phyloP scores from a whole-genome alignment of 2,329 filamentous ascomycete genomes.

The Fusarium dimerum region DNA sequence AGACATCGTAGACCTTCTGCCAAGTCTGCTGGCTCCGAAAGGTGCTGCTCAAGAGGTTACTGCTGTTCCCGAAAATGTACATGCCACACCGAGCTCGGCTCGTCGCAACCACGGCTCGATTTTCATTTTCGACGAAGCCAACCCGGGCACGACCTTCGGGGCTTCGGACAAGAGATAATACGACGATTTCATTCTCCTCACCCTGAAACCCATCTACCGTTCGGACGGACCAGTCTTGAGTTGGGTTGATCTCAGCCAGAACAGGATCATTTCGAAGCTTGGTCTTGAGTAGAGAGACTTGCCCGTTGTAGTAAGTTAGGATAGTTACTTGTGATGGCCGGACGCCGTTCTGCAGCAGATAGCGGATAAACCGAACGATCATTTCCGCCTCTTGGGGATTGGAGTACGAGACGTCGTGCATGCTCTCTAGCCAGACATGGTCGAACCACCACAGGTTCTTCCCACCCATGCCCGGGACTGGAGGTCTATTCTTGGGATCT shows the following conservation, averaged over 20 bases:
- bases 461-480: slow-evolving; percentile 48
- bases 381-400: slow-evolving; percentile 76
- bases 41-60: slow-evolving; percentile 49
- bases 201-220: slow-evolving; percentile 92
- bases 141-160: slow-evolving; percentile 51
- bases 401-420: slow-evolving; percentile 61
- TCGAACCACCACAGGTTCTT: slow-evolving; percentile 45
- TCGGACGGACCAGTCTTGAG: slow-evolving; percentile 57
- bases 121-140: slow-evolving; percentile 71
- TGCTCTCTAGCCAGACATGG: slow-evolving; percentile 64
- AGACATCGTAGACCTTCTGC: slow-evolving; percentile 41
- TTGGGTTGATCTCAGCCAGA: slow-evolving; percentile 26
- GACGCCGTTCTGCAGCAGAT: slow-evolving; percentile 70
- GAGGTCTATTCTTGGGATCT: slow-evolving; percentile 34
- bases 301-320: slow-evolving; percentile 86
- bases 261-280: slow-evolving; percentile 40
- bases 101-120: slow-evolving; percentile 59
- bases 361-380: slow-evolving; percentile 70
- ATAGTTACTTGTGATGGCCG: slow-evolving; percentile 67
- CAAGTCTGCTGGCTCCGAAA: slow-evolving; percentile 42
- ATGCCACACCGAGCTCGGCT: slow-evolving; percentile 76
- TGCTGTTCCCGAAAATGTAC: slow-evolving; percentile 80
- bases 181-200: slow-evolving; percentile 82
- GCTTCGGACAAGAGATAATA: slow-evolving; percentile 80
- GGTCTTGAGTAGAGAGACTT: slow-evolving; percentile 65